Conservation (phyloP, 495 filamentous ascomycete species). For the Aspergillus incahuasiensis region DNA sequence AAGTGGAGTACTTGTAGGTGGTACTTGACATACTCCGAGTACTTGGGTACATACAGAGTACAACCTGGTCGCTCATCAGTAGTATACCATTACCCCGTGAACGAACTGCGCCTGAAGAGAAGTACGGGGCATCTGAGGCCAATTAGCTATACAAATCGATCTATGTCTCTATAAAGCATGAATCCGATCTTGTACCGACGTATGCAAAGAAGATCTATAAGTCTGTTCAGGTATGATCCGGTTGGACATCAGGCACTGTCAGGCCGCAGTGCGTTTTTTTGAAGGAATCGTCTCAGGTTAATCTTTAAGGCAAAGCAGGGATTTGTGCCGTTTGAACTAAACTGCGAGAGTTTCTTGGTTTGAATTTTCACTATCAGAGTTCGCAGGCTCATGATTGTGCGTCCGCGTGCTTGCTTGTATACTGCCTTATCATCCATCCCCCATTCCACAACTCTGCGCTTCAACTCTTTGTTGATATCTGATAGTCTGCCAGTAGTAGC, state of each 20-base stretch:
- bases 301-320: conserved; percentile 5
- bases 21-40: too few species aligned
- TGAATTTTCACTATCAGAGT: conserved; percentile 1
- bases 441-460: background rate
- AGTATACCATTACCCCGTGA: too few species aligned
- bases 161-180: background rate
- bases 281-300: conserved; percentile 1
- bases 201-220: background rate
- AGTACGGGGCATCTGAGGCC: background rate
- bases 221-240: background rate
- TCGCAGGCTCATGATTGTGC: conserved; percentile 9
- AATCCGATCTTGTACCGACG: background rate
- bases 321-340: background rate
- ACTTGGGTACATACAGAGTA: too few species aligned
- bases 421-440: background rate
- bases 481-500: conserved; percentile 1
- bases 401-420: background rate
- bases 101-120: background rate
- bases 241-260: conserved; percentile 23
- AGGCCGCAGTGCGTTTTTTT: conserved; percentile 31
- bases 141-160: background rate
- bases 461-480: background rate
- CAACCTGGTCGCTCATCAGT: background rate
- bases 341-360: background rate
- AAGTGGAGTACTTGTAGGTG: too few species aligned